These are phyloP conservation scores for Alternaria gansuensis DNA, from an alignment of 2,329 filamentous ascomycete genomes.

Conservation along the genomic window DNA sequence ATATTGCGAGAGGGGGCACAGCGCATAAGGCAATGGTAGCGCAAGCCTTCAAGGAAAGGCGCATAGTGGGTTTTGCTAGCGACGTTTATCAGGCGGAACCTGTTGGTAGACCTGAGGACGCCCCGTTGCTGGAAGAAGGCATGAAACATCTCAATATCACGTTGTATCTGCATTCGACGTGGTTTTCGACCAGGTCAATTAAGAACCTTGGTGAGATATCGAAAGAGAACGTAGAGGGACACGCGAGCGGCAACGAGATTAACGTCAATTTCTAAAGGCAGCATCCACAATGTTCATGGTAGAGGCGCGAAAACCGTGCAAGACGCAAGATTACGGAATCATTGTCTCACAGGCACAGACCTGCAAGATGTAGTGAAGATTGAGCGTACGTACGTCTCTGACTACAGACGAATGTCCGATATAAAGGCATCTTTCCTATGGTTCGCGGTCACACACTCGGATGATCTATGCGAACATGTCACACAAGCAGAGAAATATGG, in stretches of 20 bases:
- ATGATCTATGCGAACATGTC: no score
- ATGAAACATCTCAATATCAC: constrained; percentile 60
- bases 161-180: constrained; percentile 63
- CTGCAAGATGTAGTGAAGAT: no score
- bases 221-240: constrained; percentile 60
- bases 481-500: no score
- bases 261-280: constrained; percentile 47
- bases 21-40: constrained; percentile 61
- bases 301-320: background rate
- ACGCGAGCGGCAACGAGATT: constrained; percentile 52
- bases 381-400: background rate
- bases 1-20: constrained; percentile 61
- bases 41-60: constrained; percentile 55
- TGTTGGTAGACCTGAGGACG: constrained; percentile 52
- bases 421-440: background rate
- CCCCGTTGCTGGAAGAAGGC: constrained; percentile 57
- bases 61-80: constrained; percentile 61
- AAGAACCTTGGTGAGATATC: constrained; percentile 57
- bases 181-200: constrained; percentile 61
- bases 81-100: constrained; percentile 63
- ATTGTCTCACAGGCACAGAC: no score
- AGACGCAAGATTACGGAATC: no score
- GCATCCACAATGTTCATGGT: background rate
- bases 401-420: background rate
- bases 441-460: background rate